Percentiles rank a stretch among this genome's conserved stretches.
phyloP scores from a whole-genome alignment of 352 stramenopile species.

The Phytophthora megakarya region DNA sequence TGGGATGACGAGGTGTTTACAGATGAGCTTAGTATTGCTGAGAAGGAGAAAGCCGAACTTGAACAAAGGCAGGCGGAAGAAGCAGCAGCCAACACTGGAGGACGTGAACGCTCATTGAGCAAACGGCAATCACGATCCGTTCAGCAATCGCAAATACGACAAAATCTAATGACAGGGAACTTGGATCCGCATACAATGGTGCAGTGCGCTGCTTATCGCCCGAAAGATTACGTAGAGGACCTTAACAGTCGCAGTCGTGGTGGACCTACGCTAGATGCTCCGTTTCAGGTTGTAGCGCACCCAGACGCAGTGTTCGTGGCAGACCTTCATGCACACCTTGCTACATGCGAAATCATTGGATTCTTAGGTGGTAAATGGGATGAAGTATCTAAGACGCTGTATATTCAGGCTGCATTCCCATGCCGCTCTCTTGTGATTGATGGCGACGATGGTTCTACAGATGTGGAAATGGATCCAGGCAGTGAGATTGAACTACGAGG shows the following conservation, averaged over 20 bases:
- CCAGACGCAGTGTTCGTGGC: constrained; percentile 91
- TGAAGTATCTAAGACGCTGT: constrained; percentile 76
- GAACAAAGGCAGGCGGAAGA: constrained; percentile 33
- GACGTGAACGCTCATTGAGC: constrained; percentile 36
- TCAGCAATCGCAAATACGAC: constrained; percentile 80
- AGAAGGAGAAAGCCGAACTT: constrained; percentile 19
- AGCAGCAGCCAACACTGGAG: constrained; percentile 8
- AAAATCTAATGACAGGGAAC: constrained; percentile 73
- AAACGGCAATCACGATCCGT: constrained; percentile 74
- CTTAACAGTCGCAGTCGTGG: constrained; percentile 54
- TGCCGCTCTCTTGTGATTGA: constrained; percentile 90
- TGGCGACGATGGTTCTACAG: constrained; percentile 90
- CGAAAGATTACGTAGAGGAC: constrained; percentile 42
- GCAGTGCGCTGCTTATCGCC: constrained; percentile 72
- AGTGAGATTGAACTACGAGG: constrained; percentile 91
- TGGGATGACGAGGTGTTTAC: constrained; percentile 75
- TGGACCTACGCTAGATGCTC: constrained; percentile 55
- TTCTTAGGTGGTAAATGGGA: constrained; percentile 93
- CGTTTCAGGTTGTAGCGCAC: constrained; percentile 89
- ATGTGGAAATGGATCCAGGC: constrained; percentile 95
- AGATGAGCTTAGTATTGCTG: constrained; percentile 40
- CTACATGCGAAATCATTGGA: constrained; percentile 94
- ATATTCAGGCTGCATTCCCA: constrained; percentile 93
- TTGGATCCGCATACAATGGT: constrained; percentile 89
- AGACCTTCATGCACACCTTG: constrained; percentile 93